Conservation (phyloP, 768 basidiomycete species). For the Phaffia australis region DNA sequence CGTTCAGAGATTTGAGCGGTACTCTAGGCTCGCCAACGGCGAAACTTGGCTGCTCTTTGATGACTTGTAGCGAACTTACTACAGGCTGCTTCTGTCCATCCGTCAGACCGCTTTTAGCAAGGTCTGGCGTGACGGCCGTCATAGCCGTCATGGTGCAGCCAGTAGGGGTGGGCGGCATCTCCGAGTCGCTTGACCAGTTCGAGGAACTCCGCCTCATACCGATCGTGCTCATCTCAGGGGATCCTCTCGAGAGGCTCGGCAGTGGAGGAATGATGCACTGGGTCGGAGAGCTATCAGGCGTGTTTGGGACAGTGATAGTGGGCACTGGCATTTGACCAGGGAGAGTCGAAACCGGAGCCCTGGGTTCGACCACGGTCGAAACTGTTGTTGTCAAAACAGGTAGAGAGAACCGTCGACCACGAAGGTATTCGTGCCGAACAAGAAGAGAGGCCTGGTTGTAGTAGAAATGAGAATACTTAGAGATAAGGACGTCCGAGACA, state of each 20-base stretch:
- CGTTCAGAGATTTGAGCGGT: too few relatives aligned
- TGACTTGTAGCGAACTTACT: too few relatives aligned
- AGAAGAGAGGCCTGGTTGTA: constrained; percentile 92
- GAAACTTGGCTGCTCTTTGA: too few relatives aligned
- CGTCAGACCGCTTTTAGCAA: too few relatives aligned
- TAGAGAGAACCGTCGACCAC: constrained; percentile 43
- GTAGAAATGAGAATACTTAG: constrained; percentile 95
- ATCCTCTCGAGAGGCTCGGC: background rate
- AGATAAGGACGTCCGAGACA: constrained; percentile 87
- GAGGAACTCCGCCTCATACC: constrained; percentile 15
- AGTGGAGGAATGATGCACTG: background rate
- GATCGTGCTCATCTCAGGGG: background rate
- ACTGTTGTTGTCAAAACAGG: constrained; percentile 19
- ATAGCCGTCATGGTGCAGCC: background rate
- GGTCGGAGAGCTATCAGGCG: background rate
- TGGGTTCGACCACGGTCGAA: background rate
- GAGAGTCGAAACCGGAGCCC: background rate
- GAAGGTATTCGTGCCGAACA: constrained; percentile 85
- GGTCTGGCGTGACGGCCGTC: background rate
- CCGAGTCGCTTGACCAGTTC: constrained; percentile 21
- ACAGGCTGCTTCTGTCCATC: too few relatives aligned
- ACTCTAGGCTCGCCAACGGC: too few relatives aligned
- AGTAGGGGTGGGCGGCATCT: constrained; percentile 24
- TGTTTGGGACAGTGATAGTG: background rate
- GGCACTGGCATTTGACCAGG: background rate